Evolutionary conservation across 805 yeast genomes (phyloP).

Genomic region (Kodamaea leandrae): DNA sequence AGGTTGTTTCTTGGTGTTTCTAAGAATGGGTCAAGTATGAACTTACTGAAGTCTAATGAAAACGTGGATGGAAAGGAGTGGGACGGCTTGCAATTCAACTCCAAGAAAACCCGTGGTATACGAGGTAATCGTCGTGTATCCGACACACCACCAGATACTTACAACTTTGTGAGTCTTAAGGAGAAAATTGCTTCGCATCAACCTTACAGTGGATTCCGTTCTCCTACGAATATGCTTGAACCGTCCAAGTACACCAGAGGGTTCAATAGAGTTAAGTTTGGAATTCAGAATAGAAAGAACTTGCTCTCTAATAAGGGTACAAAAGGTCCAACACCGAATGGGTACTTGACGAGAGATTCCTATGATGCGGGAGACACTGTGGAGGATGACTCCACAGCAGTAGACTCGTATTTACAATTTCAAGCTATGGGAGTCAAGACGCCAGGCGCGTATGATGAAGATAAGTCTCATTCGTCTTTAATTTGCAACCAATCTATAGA

Average conservation of each 20-base stretch:
- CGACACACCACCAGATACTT: slow-evolving; percentile 11
- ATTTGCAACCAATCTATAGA: background rate
- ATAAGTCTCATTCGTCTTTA: background rate
- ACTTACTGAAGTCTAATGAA: slow-evolving; percentile 1
- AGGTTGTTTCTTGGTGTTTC: slow-evolving; percentile 30
- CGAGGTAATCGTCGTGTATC: slow-evolving; percentile 2
- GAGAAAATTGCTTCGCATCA: slow-evolving; percentile 26
- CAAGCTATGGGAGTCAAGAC: background rate
- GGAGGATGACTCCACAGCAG: background rate
- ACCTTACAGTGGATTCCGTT: background rate
- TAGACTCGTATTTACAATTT: slow-evolving; percentile 5
- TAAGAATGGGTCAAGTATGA: slow-evolving; percentile 1
- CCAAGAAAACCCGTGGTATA: slow-evolving; percentile 4
- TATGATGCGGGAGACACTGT: background rate
- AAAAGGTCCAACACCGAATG: background rate
- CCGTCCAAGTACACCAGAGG: slow-evolving; percentile 32
- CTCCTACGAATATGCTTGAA: slow-evolving; percentile 12
- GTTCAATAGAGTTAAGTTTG: slow-evolving; percentile 33
- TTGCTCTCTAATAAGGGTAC: slow-evolving; percentile 1
- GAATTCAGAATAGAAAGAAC: slow-evolving; percentile 25
- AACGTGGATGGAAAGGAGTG: slow-evolving; percentile 2
- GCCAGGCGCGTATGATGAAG: background rate
- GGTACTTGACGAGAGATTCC: background rate
- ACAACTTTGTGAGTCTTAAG: slow-evolving; percentile 33
- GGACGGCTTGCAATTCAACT: slow-evolving; percentile 1